Conservation (phyloP, 257 asterid genomes). For the Striga asiatica region DNA sequence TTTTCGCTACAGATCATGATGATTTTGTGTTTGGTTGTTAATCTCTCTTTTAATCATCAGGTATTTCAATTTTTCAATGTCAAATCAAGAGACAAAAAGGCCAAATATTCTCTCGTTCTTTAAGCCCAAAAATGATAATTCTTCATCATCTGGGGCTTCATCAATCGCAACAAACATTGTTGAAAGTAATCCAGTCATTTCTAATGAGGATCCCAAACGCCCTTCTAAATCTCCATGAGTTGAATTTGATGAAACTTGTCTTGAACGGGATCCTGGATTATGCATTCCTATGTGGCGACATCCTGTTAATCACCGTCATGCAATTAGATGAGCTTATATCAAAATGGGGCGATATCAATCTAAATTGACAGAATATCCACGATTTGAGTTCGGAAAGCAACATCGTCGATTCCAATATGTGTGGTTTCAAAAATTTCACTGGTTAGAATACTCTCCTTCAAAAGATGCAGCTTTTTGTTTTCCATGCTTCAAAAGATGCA, state of each 20-base stretch:
- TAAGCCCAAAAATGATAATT: too few relatives aligned
- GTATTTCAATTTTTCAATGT: too few relatives aligned
- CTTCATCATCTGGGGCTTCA: too few relatives aligned
- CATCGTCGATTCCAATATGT: background rate
- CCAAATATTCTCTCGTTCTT: too few relatives aligned
- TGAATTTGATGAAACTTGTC: background rate
- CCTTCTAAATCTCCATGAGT: background rate
- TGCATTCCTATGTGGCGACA: background rate
- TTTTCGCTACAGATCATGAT: too few relatives aligned
- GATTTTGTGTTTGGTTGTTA: too few relatives aligned
- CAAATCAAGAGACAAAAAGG: too few relatives aligned
- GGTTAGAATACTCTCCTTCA: background rate
- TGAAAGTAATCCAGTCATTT: too few relatives aligned
- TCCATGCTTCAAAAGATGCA: too few relatives aligned
- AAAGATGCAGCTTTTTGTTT: background rate
- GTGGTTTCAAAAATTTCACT: background rate
- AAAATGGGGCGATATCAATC: background rate
- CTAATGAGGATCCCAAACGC: background rate
- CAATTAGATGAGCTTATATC: background rate
- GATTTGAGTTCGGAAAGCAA: background rate
- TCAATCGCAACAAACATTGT: too few relatives aligned
- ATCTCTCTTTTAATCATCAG: too few relatives aligned
- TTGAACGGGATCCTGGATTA: background rate
- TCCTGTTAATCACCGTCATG: background rate
- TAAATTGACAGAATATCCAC: background rate